Evolutionary conservation across 768 basidiomycete genomes (phyloP).

Genomic region (Boletus reticuloceps): DNA sequence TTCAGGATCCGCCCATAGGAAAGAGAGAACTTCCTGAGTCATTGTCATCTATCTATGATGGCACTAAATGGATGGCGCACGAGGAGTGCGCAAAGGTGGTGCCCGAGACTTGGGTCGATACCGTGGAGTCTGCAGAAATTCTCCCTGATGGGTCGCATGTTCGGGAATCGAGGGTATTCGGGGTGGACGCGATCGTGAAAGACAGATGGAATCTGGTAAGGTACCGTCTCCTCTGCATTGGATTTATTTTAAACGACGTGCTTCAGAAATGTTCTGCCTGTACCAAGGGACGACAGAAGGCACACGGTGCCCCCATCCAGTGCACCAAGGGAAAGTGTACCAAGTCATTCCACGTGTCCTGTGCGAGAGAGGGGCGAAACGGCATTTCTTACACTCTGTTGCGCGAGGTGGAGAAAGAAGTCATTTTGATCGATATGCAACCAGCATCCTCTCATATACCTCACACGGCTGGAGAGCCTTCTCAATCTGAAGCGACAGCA

Average conservation of each 20-base stretch:
- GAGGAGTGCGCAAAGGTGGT: conserved; percentile 75
- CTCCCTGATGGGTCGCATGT: conserved; percentile 30
- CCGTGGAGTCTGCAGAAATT: conserved; percentile 40
- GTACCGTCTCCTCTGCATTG: conserved; percentile 5
- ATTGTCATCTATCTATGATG: conserved; percentile 18
- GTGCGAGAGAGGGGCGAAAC: conserved; percentile 58
- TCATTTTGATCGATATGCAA: conserved; percentile 55
- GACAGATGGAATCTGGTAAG: conserved; percentile 91
- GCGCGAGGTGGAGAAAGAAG: conserved; percentile 79
- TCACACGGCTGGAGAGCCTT: conserved; percentile 1
- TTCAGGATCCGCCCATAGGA: conserved; percentile 63
- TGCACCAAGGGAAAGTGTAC: conserved; percentile 94
- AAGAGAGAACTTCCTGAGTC: conserved; percentile 50
- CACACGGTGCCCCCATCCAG: conserved; percentile 82
- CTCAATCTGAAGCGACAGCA: neutral
- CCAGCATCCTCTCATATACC: conserved; percentile 6
- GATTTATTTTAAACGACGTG: neutral
- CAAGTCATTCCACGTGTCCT: conserved; percentile 91
- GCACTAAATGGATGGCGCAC: conserved; percentile 70
- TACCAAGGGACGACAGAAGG: conserved; percentile 59
- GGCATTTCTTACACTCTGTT: conserved; percentile 60
- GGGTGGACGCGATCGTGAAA: conserved; percentile 84
- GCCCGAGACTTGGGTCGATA: conserved; percentile 92
- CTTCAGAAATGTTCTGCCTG: conserved; percentile 90
- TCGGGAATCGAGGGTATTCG: conserved; percentile 64